These are phyloP conservation scores for Trametes cinnabarina DNA, from an alignment of 768 basidiomycete genomes.

Conservation along the genomic window DNA sequence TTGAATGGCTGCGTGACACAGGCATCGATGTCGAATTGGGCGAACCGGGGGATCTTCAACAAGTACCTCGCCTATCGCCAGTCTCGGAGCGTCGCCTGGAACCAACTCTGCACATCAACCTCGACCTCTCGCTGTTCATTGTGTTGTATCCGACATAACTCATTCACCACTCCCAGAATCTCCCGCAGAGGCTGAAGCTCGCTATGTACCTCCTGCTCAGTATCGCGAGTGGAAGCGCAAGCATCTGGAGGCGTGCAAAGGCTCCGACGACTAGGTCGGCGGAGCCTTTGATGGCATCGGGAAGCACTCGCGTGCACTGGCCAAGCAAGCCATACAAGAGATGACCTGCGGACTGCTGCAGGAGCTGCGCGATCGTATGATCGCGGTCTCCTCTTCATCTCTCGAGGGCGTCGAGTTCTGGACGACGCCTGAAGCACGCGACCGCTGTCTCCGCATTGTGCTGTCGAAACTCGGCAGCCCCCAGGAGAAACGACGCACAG, in stretches of 20 bases:
- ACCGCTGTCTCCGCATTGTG: slow-evolving; percentile 73
- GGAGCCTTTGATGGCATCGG: slow-evolving; percentile 23
- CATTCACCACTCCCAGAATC: slow-evolving; percentile 44
- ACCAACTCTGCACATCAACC: slow-evolving; percentile 65
- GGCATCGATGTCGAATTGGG: slow-evolving; percentile 70
- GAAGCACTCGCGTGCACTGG: slow-evolving; percentile 68
- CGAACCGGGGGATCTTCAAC: slow-evolving; percentile 35
- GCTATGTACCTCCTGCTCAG: slow-evolving; percentile 60
- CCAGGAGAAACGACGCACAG: slow-evolving; percentile 60
- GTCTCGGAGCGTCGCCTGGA: slow-evolving; percentile 24
- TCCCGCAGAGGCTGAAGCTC: slow-evolving; percentile 53
- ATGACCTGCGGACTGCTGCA: slow-evolving; percentile 61
- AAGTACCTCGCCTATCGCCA: neutral
- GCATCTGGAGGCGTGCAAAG: slow-evolving; percentile 1
- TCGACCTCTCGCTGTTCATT: slow-evolving; percentile 83
- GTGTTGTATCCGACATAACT: slow-evolving; percentile 37
- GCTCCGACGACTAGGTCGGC: neutral
- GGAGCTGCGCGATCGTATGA: slow-evolving; percentile 55
- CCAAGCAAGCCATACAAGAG: slow-evolving; percentile 73
- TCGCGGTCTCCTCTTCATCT: slow-evolving; percentile 3
- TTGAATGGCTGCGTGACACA: slow-evolving; percentile 54
- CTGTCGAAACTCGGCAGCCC: slow-evolving; percentile 70
- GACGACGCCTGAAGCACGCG: slow-evolving; percentile 75
- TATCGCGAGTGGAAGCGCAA: slow-evolving; percentile 59
- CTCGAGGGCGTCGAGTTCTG: slow-evolving; percentile 57